Base-by-base conservation (phyloP, 768 basidiomycete species). In the Boletus sp. region DNA sequence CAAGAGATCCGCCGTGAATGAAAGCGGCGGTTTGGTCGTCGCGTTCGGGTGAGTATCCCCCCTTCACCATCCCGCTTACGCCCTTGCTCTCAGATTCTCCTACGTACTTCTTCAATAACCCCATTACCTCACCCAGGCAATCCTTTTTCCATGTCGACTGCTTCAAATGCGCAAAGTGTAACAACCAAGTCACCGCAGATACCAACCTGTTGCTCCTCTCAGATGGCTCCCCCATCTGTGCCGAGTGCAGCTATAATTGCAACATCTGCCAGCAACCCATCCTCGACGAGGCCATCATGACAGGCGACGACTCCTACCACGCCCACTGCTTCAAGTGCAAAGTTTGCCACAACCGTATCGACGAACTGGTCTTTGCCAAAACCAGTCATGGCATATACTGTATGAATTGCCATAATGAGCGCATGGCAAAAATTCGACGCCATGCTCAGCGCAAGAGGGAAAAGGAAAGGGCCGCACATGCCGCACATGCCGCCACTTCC, bases 281-380 rank as follows among this genome's bases (percentile, higher is more conserved):
- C 60, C 87, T 95, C 52, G 95, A 99, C 75, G 97, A 99, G 68
- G 97, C 97, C 10, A 98, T 98, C 71, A 98, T 99, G 92, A 96
- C 97, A 7, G 97, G 93, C 56, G 94, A 99, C 72, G 97, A 98
- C 69, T 93, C 93, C 0, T 99, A 98, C 64, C 97, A 98, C 69
- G 95, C 97, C 6, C 90, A 94, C 59, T 99, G 97, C 75, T 99
- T 99, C 79, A 95, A 96, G 62, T 99, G 97, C 76, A 88, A 92
- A 65, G 88, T 93, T 48, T 99, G 97, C 77, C 84, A 83, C 70
- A 88, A 89, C 67, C 82, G 93, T 53, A 99, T 99, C 59, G 95
- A 98, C 72, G 97, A 99, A 70, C 83, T 98, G 49, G 93, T 98
- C 53, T 99, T 98, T 59, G 97, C 97, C 54, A 98, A 98, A 77